These are phyloP conservation scores for Xylaria palmicola DNA, from an alignment of 495 filamentous ascomycete species.

Conservation along the genomic window DNA sequence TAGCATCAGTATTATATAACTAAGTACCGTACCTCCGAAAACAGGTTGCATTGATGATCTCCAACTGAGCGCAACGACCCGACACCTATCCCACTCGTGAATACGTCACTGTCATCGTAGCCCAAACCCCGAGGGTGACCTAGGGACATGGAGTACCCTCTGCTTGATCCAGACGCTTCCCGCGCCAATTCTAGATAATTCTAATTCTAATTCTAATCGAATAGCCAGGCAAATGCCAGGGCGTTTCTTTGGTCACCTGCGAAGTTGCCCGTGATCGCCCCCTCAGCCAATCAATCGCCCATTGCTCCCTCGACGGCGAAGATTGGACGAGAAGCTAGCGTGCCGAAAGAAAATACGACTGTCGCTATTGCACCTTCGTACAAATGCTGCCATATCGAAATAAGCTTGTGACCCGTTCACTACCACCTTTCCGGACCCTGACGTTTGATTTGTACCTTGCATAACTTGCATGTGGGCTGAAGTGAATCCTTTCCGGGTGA, in stretches of 20 bases:
- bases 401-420: not conserved
- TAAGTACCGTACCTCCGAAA: no score
- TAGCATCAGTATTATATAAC: no score
- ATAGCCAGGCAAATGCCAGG: not conserved
- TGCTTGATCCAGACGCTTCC: not conserved
- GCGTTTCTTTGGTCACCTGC: not conserved
- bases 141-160: not conserved
- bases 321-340: not conserved
- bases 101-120: not conserved
- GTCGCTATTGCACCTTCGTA: not conserved
- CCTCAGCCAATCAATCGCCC: not conserved
- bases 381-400: not conserved
- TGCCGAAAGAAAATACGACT: not conserved
- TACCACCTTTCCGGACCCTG: not conserved
- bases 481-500: not conserved
- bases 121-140: not conserved
- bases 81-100: not conserved
- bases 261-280: not conserved
- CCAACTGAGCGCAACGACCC: no score
- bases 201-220: not conserved
- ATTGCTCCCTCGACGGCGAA: not conserved
- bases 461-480: not conserved
- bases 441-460: not conserved
- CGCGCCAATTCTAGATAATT: not conserved
- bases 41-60: no score